These are phyloP conservation scores for Peronospora destructor DNA, from an alignment of 352 stramenopile genomes.

Conservation along the genomic window DNA sequence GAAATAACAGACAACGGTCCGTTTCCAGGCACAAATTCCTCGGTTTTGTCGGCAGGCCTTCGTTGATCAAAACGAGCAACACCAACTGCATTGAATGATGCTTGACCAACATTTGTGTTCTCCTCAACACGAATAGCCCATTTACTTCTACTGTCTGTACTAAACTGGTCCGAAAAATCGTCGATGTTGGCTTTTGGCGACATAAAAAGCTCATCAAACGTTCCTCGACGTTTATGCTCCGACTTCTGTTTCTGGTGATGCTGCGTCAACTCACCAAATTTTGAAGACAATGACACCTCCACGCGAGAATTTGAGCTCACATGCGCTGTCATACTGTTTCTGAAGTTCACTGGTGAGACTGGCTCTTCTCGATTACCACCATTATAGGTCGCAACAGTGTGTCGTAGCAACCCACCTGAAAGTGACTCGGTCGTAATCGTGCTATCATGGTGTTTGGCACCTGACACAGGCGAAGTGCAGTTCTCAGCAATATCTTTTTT, in stretches of 20 bases:
- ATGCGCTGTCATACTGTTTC: conserved; percentile 33
- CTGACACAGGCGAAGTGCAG: neutral
- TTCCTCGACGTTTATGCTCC: conserved; percentile 41
- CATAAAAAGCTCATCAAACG: conserved; percentile 72
- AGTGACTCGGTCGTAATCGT: conserved; percentile 1
- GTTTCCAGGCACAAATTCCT: conserved; percentile 15
- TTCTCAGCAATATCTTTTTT: conserved; percentile 7
- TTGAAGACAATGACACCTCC: conserved; percentile 2
- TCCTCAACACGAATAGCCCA: conserved; percentile 14
- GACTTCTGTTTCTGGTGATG: conserved; percentile 10
- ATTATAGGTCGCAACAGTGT: conserved; percentile 27
- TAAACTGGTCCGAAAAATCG: conserved; percentile 6
- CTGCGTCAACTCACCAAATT: neutral
- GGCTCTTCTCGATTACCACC: conserved; percentile 2
- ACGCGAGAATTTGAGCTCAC: conserved; percentile 5
- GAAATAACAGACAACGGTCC: neutral
- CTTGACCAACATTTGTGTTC: conserved; percentile 2
- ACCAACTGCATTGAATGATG: conserved; percentile 19
- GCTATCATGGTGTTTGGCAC: neutral
- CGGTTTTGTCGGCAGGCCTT: conserved; percentile 25
- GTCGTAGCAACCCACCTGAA: conserved; percentile 12
- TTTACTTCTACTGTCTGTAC: conserved; percentile 4
- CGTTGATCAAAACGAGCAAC: conserved; percentile 53
- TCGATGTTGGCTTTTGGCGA: conserved; percentile 34
- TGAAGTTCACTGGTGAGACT: conserved; percentile 14